Conservation (phyloP, 106 monocot species). For the Acorus calamus region DNA sequence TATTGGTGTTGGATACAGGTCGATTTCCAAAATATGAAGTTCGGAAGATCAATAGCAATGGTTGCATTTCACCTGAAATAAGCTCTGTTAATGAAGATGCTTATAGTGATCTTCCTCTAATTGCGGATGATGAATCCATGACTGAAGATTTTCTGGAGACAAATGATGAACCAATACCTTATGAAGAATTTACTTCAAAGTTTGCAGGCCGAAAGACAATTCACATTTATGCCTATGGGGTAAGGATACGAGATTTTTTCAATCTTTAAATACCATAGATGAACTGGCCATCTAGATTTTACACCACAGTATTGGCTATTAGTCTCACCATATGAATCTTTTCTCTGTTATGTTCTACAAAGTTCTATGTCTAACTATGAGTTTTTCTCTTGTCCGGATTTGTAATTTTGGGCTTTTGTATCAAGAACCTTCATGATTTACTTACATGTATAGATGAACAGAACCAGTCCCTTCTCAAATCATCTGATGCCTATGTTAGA, state of each 20-base stretch:
- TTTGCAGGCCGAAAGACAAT: slow-evolving; percentile 16
- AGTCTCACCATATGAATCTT: no score
- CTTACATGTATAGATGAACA: no score
- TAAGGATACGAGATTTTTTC: slow-evolving; percentile 12
- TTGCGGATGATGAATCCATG: slow-evolving; percentile 5
- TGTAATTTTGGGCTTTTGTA: no score
- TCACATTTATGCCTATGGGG: slow-evolving; percentile 74
- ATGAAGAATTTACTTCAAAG: slow-evolving; percentile 18
- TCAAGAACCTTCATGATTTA: no score
- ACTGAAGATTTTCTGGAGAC: slow-evolving; percentile 17
- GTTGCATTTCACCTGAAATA: slow-evolving; percentile 16
- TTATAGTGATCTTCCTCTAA: slow-evolving; percentile 2
- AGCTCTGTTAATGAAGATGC: slow-evolving; percentile 8
- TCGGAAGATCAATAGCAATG: slow-evolving; percentile 28
- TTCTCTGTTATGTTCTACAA: no score
- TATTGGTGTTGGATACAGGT: slow-evolving; percentile 23
- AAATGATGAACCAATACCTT: slow-evolving; percentile 11
- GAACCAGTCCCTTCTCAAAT: no score
- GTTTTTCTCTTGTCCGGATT: no score
- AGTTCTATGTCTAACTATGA: no score
- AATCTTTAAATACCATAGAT: no score
- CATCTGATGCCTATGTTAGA: no score
- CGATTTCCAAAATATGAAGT: slow-evolving; percentile 44
- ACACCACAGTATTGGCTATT: no score
- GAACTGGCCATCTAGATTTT: no score